A percentile compares a stretch with the other conserved stretches of the same genome.
phyloP scores from a whole-genome alignment of 2,329 filamentous ascomycete species.

The Neofusicoccum ribis region DNA sequence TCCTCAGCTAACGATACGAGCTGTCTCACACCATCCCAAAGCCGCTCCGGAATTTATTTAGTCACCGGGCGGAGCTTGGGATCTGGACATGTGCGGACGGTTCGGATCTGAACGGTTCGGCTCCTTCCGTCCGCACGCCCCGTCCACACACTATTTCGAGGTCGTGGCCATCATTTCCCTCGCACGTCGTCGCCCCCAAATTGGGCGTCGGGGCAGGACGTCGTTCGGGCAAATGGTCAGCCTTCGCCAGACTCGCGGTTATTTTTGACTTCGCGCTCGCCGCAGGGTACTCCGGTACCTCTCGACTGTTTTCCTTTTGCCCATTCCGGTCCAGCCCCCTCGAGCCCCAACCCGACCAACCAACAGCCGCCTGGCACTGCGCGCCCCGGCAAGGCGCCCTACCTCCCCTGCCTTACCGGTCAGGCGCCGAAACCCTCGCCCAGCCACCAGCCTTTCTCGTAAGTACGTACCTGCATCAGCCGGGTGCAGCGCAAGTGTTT shows the following conservation, averaged over 20 bases:
- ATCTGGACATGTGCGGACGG: background rate
- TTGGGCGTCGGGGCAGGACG: too few species aligned
- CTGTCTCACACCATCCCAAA: too few species aligned
- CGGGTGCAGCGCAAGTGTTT: background rate
- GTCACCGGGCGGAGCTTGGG: too few species aligned
- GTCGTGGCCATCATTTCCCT: background rate
- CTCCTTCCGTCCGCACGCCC: background rate
- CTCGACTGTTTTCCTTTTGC: too few species aligned
- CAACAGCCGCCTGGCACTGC: too few species aligned
- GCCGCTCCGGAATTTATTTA: too few species aligned
- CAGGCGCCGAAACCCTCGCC: slow-evolving; percentile 2
- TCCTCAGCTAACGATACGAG: too few species aligned
- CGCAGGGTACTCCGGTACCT: too few species aligned
- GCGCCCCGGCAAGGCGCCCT: slow-evolving; percentile 5
- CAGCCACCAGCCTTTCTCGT: background rate
- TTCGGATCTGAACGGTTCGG: background rate
- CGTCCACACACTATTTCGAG: background rate
- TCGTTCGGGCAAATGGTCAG: too few species aligned
- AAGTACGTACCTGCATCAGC: background rate
- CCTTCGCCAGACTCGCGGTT: too few species aligned
- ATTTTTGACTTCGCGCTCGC: too few species aligned
- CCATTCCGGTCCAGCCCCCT: too few species aligned
- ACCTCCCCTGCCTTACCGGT: slow-evolving; percentile 7
- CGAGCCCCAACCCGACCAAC: background rate
- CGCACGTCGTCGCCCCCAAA: background rate